These are phyloP conservation scores for Fraxinus americana DNA, from an alignment of 257 asterid genomes.

Conservation along the genomic window DNA sequence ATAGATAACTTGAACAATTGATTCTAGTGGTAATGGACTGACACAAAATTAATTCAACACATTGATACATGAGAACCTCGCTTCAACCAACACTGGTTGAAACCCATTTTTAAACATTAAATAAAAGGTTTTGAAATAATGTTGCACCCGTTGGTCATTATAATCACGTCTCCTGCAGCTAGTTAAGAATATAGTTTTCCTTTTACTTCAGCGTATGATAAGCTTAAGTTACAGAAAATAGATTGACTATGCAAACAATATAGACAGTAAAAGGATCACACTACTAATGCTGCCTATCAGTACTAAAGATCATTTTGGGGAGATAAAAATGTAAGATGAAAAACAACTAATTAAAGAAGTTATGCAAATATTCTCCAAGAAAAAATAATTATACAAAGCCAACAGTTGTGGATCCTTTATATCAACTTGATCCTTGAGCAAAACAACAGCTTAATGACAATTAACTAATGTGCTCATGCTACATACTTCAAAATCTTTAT, in stretches of 20 bases:
- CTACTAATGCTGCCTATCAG: not conserved
- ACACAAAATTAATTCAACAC: not conserved
- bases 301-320: not conserved
- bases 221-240: not conserved
- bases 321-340: not conserved
- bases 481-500: constrained; percentile 16
- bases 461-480: constrained; percentile 14
- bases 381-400: not conserved
- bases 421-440: constrained; percentile 4
- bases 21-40: not conserved
- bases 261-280: not conserved
- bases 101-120: not conserved
- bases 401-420: not conserved
- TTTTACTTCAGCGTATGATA: not conserved
- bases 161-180: not conserved
- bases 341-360: not conserved
- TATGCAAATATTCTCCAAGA: not conserved
- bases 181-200: not conserved
- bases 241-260: not conserved
- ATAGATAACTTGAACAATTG: not conserved
- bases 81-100: not conserved
- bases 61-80: not conserved
- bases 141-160: not conserved
- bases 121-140: not conserved
- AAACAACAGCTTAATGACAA: constrained; percentile 10